Conservation (phyloP, 2,329 filamentous ascomycete species). For the Rosellinia necatrix region DNA sequence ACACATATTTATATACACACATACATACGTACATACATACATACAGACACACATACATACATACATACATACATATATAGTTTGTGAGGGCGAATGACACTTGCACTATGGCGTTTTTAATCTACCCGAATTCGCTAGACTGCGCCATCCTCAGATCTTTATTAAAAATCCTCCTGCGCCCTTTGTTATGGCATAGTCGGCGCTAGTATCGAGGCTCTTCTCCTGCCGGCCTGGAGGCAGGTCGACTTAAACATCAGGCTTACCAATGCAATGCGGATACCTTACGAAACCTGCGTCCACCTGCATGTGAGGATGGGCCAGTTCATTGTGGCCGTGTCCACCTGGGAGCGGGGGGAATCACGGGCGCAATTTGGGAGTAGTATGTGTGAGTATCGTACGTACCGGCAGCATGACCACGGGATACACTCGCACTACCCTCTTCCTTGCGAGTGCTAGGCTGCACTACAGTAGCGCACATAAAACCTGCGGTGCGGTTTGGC, state of each 20-base stretch:
- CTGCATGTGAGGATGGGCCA: conserved; percentile 18
- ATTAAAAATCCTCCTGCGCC: not conserved
- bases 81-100: too few relatives aligned
- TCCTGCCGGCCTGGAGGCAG: not conserved
- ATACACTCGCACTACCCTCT: not conserved
- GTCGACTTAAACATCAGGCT: not conserved
- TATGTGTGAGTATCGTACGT: too few relatives aligned
- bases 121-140: not conserved
- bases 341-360: not conserved
- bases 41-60: too few relatives aligned
- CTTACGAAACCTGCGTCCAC: conserved; percentile 13
- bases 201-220: not conserved
- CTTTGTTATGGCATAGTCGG: not conserved
- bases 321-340: not conserved
- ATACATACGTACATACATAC: too few relatives aligned
- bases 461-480: not conserved
- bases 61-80: too few relatives aligned
- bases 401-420: too few relatives aligned
- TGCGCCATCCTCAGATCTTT: not conserved
- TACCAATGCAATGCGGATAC: conserved; percentile 3
- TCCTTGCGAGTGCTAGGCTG: too few relatives aligned
- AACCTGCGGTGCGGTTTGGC: not conserved
- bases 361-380: not conserved
- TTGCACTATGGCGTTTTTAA: too few relatives aligned
- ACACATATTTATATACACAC: too few relatives aligned